Conservation (phyloP, 176 grass and related monocot genomes). For the Cenchrus americanus region DNA sequence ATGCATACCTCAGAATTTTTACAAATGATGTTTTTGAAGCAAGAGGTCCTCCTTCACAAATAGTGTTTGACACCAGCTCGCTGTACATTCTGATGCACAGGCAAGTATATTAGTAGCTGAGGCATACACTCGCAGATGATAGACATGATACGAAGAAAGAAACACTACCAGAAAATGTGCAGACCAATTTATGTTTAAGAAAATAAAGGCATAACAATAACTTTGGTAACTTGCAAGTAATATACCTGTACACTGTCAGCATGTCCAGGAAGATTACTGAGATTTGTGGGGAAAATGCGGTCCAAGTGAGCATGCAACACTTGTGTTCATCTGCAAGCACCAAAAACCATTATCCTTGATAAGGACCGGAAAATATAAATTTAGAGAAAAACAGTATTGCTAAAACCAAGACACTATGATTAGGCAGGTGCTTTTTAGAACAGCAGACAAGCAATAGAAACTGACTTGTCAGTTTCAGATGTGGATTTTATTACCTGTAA, state of each 20-base stretch:
- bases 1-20: constrained; percentile 64
- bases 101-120: neutral
- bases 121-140: neutral
- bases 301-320: constrained; percentile 86
- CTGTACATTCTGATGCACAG: constrained; percentile 85
- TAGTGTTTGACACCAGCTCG: constrained; percentile 88
- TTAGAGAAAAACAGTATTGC: neutral
- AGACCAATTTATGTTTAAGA: neutral
- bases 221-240: constrained; percentile 1
- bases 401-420: too few relatives aligned
- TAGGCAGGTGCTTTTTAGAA: neutral
- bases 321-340: constrained; percentile 90
- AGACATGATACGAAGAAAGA: neutral
- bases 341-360: neutral
- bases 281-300: constrained; percentile 91
- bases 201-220: neutral
- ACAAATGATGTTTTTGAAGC: constrained; percentile 85
- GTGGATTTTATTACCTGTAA: constrained; percentile 87
- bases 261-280: constrained; percentile 96
- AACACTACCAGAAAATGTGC: neutral
- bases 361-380: neutral
- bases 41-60: constrained; percentile 87
- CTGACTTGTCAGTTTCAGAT: neutral
- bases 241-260: constrained; percentile 96
- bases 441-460: neutral